Percentiles rank a stretch among this genome's conserved stretches.
Evolutionary conservation across 805 yeast species (phyloP).

Genomic region (Wickerhamiella brachini): DNA sequence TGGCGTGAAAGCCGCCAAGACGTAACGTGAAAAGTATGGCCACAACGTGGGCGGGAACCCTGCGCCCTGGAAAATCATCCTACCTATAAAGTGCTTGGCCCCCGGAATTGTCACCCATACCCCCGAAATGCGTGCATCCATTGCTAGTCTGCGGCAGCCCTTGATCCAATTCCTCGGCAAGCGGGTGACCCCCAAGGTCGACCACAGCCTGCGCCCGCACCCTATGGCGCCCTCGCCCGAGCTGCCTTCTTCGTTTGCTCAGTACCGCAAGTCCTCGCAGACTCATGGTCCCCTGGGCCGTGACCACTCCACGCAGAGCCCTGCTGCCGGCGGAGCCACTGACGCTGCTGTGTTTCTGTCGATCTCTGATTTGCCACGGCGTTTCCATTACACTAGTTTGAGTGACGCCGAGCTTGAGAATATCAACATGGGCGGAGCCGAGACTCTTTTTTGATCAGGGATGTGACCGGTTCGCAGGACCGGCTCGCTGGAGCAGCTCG

Average conservation of each 20-base stretch:
- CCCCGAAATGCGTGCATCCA: conserved; percentile 21
- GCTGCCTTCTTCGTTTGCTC: conserved; percentile 27
- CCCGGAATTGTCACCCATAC: neutral
- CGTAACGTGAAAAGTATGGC: neutral
- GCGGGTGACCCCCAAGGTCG: conserved; percentile 29
- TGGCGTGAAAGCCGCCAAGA: neutral
- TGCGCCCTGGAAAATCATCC: neutral
- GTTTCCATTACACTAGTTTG: conserved; percentile 55
- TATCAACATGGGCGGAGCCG: conserved; percentile 77
- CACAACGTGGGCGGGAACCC: neutral
- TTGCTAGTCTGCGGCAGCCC: conserved; percentile 31
- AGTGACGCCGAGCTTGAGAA: conserved; percentile 61
- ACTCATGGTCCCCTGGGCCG: conserved; percentile 25
- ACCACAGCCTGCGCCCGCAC: conserved; percentile 31
- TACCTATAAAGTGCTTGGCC: neutral
- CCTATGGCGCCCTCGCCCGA: conserved; percentile 27
- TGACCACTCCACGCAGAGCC: conserved; percentile 7
- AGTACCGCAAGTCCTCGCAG: conserved; percentile 21
- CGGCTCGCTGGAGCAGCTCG: no score
- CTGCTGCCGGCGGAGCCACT: conserved; percentile 5
- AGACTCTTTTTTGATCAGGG: conserved; percentile 29
- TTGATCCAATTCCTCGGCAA: conserved; percentile 81
- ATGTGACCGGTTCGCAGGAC: no score
- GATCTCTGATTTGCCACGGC: conserved; percentile 52
- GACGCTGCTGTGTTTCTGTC: conserved; percentile 25